Percentiles rank a stretch among this genome's conserved stretches.
Conservation (phyloP, 495 filamentous ascomycete species). For the Geoglossum glabrum region DNA sequence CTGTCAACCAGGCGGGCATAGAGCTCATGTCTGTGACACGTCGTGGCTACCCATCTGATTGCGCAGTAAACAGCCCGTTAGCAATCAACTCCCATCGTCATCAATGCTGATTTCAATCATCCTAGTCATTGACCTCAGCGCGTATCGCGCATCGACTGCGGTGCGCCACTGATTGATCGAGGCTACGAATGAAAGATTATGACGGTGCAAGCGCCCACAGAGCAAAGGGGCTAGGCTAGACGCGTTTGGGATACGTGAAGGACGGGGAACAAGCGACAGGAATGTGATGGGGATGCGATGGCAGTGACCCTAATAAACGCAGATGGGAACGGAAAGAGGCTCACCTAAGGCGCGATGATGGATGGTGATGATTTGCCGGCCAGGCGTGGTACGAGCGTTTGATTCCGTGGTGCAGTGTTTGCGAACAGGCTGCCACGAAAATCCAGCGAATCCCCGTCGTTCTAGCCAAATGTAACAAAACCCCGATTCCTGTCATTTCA, state of each 20-base stretch:
- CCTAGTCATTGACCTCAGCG: neutral
- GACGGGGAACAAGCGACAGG: neutral
- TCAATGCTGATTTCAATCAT: neutral
- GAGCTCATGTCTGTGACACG: neutral
- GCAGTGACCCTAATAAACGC: neutral
- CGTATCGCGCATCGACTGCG: neutral
- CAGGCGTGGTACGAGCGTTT: neutral
- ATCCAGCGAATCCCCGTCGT: neutral
- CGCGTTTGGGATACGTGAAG: neutral
- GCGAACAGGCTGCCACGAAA: neutral
- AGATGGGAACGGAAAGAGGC: neutral
- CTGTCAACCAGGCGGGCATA: neutral
- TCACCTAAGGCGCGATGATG: constrained; percentile 3
- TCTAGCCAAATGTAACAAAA: neutral
- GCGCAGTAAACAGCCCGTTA: neutral
- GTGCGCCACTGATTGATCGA: neutral
- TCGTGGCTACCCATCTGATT: neutral
- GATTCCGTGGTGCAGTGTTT: neutral
- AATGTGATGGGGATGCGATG: neutral
- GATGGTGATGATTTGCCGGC: neutral
- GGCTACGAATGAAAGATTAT: neutral
- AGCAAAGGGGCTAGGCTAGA: neutral
- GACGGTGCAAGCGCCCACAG: neutral
- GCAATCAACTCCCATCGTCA: neutral
- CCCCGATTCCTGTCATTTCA: neutral